phyloP scores from a whole-genome alignment of 805 yeast genomes.

The Yamadazyma akitaensis region DNA sequence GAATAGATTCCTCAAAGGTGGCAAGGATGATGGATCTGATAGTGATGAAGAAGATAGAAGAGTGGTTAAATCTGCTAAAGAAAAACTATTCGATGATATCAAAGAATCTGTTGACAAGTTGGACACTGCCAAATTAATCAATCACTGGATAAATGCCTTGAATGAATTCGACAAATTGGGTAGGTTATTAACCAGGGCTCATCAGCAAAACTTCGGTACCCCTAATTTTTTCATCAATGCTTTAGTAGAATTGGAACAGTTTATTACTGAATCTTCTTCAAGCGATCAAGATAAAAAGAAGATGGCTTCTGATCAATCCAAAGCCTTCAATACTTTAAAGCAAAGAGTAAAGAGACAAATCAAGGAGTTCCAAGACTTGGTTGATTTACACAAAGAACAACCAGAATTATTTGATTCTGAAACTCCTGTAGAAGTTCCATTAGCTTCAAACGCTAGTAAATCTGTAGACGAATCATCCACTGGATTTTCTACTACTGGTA shows the following conservation, averaged over 20 bases:
- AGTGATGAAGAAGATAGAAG: constrained; percentile 70
- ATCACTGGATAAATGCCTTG: constrained; percentile 76
- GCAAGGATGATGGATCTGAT: constrained; percentile 39
- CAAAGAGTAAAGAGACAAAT: constrained; percentile 82
- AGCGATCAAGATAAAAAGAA: constrained; percentile 59
- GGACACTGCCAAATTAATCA: constrained; percentile 62
- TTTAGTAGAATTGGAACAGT: constrained; percentile 69
- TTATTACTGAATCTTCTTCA: constrained; percentile 49
- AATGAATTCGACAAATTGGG: constrained; percentile 76
- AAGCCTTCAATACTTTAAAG: constrained; percentile 80
- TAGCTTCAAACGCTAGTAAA: constrained; percentile 23
- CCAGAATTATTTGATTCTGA: constrained; percentile 74
- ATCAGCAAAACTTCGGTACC: constrained; percentile 70
- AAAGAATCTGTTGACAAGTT: constrained; percentile 61
- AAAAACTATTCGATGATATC: constrained; percentile 87
- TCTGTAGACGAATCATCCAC: constrained; percentile 28
- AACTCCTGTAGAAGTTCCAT: constrained; percentile 35
- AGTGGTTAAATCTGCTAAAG: constrained; percentile 91
- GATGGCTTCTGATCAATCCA: constrained; percentile 76
- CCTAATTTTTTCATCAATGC: constrained; percentile 71
- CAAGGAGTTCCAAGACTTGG: constrained; percentile 62
- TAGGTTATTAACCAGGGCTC: constrained; percentile 61
- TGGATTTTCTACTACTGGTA: constrained; percentile 36
- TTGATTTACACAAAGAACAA: constrained; percentile 58
- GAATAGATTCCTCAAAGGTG: constrained; percentile 44